A percentile compares a stretch with the other conserved stretches of the same genome.
phyloP scores from a whole-genome alignment of 1,284 basidiomycete species.

The Volvariella volvacea region DNA sequence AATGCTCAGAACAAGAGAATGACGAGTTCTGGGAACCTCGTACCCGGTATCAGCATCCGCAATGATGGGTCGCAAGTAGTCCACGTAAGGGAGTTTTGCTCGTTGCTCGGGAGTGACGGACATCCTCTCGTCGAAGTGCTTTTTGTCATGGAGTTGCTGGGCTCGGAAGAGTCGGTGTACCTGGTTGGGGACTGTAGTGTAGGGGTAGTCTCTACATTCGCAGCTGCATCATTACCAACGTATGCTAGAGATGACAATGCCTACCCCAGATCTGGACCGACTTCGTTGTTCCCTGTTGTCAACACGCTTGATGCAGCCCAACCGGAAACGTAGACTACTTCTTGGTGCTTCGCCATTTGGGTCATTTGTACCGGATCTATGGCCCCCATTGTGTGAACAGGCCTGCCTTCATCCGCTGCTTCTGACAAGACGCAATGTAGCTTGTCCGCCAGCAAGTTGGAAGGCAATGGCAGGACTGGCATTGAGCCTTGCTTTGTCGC shows the following conservation, averaged over 20 bases:
- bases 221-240: slow-evolving; percentile 7
- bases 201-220: slow-evolving; percentile 74
- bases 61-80: slow-evolving; percentile 90
- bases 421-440: slow-evolving; percentile 62
- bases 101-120: slow-evolving; percentile 56
- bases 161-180: slow-evolving; percentile 83
- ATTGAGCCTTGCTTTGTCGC: slow-evolving; percentile 87
- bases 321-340: slow-evolving; percentile 93
- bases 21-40: slow-evolving; percentile 15
- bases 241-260: slow-evolving; percentile 15
- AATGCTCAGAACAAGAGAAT: slow-evolving; percentile 1
- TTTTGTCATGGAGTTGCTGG: slow-evolving; percentile 82
- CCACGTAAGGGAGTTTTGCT: slow-evolving; percentile 67
- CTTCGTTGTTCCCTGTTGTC: slow-evolving; percentile 91
- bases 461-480: slow-evolving; percentile 72
- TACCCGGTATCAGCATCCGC: slow-evolving; percentile 94
- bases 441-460: slow-evolving; percentile 78
- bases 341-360: slow-evolving; percentile 94
- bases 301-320: slow-evolving; percentile 88
- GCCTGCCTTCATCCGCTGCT: slow-evolving; percentile 58
- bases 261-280: slow-evolving; percentile 95
- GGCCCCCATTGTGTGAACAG: slow-evolving; percentile 83
- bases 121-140: slow-evolving; percentile 83
- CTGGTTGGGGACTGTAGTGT: slow-evolving; percentile 92
- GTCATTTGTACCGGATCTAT: slow-evolving; percentile 94